A percentile compares a stretch with the other conserved stretches of the same genome.
Conservation (phyloP, 306 rosid species). For the Crotalaria pallida region DNA sequence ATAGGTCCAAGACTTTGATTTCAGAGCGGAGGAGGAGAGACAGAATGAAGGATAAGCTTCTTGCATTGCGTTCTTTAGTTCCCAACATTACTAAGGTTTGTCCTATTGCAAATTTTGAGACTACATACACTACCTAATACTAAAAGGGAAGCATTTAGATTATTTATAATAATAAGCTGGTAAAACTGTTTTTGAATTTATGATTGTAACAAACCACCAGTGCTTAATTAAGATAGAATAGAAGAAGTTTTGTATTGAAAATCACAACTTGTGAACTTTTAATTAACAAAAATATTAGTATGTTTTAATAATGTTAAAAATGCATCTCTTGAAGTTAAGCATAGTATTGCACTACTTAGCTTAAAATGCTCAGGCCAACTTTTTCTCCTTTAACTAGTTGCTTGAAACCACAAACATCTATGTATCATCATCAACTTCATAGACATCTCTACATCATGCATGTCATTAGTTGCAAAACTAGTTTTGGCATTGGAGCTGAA, state of each 20-base stretch:
- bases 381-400: no score
- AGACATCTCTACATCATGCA: neutral
- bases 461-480: neutral
- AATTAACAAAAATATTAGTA: no score
- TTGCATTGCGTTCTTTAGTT: conserved; percentile 52
- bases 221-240: neutral
- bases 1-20: conserved; percentile 57
- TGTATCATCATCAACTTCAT: neutral
- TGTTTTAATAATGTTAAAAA: no score
- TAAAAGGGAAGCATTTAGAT: neutral
- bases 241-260: no score
- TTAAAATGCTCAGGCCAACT: no score
- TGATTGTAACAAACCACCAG: no score
- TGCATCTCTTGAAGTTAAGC: no score
- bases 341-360: no score
- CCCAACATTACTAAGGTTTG: conserved; percentile 54
- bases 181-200: neutral
- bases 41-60: conserved; percentile 55
- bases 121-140: neutral
- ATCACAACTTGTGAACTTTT: no score
- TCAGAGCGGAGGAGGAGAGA: conserved; percentile 62
- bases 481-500: neutral
- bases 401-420: no score
- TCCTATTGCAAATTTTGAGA: neutral
- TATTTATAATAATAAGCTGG: neutral